phyloP scores from a whole-genome alignment of 768 basidiomycete genomes.

The Trametes elegans region DNA sequence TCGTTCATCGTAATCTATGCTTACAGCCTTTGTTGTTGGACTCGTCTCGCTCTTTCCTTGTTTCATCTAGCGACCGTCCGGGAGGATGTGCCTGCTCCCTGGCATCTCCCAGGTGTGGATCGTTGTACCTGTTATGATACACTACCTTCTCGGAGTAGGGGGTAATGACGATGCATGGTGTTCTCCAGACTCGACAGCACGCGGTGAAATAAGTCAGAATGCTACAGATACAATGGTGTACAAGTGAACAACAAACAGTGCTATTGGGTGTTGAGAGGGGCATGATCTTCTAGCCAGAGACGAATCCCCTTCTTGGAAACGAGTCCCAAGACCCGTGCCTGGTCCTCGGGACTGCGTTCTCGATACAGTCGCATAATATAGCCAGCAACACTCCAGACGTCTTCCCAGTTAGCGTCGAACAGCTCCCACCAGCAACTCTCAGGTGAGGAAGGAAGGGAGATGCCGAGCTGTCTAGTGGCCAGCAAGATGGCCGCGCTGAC shows the following conservation, averaged over 20 bases:
- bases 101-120: constrained; percentile 3
- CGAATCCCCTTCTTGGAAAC: constrained; percentile 78
- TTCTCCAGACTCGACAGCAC: not conserved
- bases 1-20: constrained; percentile 30
- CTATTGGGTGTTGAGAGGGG: not conserved
- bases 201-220: not conserved
- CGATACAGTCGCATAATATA: constrained; percentile 81
- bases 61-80: constrained; percentile 11
- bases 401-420: constrained; percentile 90
- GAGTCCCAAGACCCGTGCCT: constrained; percentile 51
- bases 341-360: constrained; percentile 43
- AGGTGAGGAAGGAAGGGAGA: constrained; percentile 69
- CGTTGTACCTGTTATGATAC: constrained; percentile 18
- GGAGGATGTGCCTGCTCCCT: constrained; percentile 9
- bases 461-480: constrained; percentile 63
- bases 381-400: constrained; percentile 84
- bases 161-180: constrained; percentile 13
- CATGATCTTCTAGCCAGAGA: constrained; percentile 69
- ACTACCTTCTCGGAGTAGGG: constrained; percentile 15
- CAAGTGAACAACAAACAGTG: too few species aligned
- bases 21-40: constrained; percentile 30
- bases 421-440: constrained; percentile 89
- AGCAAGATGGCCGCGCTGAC: constrained; percentile 89
- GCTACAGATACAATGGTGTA: not conserved
- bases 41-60: constrained; percentile 17